Base-by-base conservation (phyloP, 176 grass and related monocot species). In the Carex cristatella region DNA sequence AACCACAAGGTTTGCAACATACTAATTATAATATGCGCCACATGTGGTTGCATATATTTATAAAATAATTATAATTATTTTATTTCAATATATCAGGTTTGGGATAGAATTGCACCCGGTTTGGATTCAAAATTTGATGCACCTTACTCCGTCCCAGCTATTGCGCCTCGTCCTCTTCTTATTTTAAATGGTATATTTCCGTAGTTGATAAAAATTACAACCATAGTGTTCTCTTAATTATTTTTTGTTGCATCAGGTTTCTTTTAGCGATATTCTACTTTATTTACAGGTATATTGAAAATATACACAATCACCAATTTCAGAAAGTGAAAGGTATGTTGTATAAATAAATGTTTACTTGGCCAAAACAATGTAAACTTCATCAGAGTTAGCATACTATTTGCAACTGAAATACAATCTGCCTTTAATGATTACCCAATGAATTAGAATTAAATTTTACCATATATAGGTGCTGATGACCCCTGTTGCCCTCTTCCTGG, bases 21-120 rank as follows among this genome's bases (percentile, higher is more conserved):
- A 9, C 37, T 71, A 44, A 42, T 71, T 71, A 14, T 71, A 40
- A 44, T 71, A 71, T 37, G 16, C 16, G 16, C 28, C 13, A 46
- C 38, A 40, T 44, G 65, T 37, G 28, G 4, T 12, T 30, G 31
- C 31, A 7, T 37, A 68, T 48, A 10, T 28, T 77, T 76, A 31
- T 63, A 63, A 74, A 5, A 18, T 7, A 11, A 44, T 35, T 66
- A 28, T 67, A 51, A 51, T 48, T 54, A 54, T 40, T 81, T 51
- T 62, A 9, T 42, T 53, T 69, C 61, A 40, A 14, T 62, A 63
- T 83, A 32, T 56, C 65, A 98, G 95, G 95, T 93, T 61, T 98
- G 95, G 95, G 89, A 90, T 88, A 90, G 83, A 85, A 98, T 98
- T 83, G 93, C 95, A 53, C 95, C 93, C 40, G 95, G 93, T 82